Percentiles rank a stretch among this genome's conserved stretches.
These are phyloP conservation scores for Strobilomyces confusus DNA, from an alignment of 768 basidiomycete genomes.

Conservation along the genomic window DNA sequence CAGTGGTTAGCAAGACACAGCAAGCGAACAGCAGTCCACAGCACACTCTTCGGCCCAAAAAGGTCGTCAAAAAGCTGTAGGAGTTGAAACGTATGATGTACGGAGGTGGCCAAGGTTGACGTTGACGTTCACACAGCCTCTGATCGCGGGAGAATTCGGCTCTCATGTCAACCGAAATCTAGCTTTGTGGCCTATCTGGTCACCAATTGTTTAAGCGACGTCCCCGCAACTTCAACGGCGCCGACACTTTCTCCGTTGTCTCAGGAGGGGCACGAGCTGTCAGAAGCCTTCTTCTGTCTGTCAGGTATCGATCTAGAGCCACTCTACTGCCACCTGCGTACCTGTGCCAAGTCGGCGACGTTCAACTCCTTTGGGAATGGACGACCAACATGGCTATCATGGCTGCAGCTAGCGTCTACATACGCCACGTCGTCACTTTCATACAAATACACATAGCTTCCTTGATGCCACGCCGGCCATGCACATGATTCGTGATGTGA, in stretches of 20 bases:
- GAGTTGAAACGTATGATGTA: no score
- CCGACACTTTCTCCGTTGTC: slow-evolving; percentile 12
- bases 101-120: no score
- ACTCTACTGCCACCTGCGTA: no score
- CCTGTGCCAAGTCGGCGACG: no score
- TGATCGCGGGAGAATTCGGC: not conserved
- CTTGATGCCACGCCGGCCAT: not conserved
- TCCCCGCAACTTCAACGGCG: slow-evolving; percentile 14
- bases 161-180: not conserved
- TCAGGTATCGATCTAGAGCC: no score
- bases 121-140: not conserved
- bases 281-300: not conserved
- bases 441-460: not conserved
- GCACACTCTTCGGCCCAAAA: not conserved
- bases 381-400: not conserved
- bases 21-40: slow-evolving; percentile 11
- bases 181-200: not conserved
- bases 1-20: slow-evolving; percentile 2
- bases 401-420: not conserved
- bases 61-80: slow-evolving; percentile 1
- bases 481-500: slow-evolving; percentile 1
- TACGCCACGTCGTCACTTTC: not conserved
- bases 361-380: not conserved
- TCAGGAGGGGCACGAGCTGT: not conserved
- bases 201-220: not conserved